Conservation (phyloP, 2,329 filamentous ascomycete genomes). For the Amauroascus niger region DNA sequence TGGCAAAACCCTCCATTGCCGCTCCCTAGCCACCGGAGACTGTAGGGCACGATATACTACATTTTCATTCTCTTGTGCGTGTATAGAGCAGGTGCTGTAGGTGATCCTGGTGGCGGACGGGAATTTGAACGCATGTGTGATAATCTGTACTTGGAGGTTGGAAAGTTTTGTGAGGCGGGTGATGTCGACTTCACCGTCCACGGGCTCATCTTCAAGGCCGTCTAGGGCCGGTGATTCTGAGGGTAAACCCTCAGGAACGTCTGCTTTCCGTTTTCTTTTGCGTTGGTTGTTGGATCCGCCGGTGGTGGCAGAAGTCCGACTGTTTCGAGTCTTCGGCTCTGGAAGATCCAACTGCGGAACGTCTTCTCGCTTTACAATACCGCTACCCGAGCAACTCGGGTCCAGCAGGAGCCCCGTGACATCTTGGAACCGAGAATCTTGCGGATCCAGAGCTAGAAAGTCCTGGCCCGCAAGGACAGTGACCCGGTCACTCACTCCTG, state of each 20-base stretch:
- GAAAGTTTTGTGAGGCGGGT: slow-evolving; percentile 64
- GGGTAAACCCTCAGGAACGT: neutral
- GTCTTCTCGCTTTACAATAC: slow-evolving; percentile 82
- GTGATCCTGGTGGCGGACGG: slow-evolving; percentile 65
- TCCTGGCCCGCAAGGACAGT: slow-evolving; percentile 65
- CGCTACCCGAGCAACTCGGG: slow-evolving; percentile 90
- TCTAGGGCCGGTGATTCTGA: slow-evolving; percentile 13
- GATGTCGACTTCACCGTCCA: slow-evolving; percentile 44
- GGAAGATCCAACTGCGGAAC: slow-evolving; percentile 58
- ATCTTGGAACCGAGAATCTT: slow-evolving; percentile 50
- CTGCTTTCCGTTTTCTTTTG: slow-evolving; percentile 40
- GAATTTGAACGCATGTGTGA: slow-evolving; percentile 78
- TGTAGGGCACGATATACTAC: slow-evolving; percentile 65
- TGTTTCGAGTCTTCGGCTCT: slow-evolving; percentile 14
- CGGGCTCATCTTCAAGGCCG: slow-evolving; percentile 13
- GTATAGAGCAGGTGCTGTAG: slow-evolving; percentile 88
- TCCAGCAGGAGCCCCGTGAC: slow-evolving; percentile 80
- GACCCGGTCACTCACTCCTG: slow-evolving; percentile 59
- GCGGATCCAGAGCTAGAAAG: slow-evolving; percentile 66
- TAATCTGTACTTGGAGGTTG: slow-evolving; percentile 68
- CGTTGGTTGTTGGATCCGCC: slow-evolving; percentile 23
- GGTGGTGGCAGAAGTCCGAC: slow-evolving; percentile 14
- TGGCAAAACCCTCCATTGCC: slow-evolving; percentile 68
- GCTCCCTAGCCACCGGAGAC: slow-evolving; percentile 54
- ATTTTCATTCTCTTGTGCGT: slow-evolving; percentile 77